Conservation (phyloP, 179 eudicot species). For the Beta lomatogona region DNA sequence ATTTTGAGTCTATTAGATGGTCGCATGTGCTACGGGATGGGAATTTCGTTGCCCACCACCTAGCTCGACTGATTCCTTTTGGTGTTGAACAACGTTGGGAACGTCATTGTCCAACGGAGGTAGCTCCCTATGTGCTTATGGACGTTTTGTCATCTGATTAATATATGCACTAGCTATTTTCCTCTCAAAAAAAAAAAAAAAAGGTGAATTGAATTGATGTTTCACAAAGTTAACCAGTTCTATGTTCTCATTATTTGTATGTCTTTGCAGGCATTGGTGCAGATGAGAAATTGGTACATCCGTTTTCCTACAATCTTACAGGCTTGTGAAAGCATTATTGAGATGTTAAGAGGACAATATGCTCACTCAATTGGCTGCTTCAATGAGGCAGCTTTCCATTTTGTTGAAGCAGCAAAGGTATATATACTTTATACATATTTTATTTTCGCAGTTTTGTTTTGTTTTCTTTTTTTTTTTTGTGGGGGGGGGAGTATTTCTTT, state of each 20-base stretch:
- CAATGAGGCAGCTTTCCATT: slow-evolving; percentile 83
- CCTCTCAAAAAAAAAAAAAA: too few relatives aligned
- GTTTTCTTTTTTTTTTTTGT: neutral
- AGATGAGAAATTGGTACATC: slow-evolving; percentile 81
- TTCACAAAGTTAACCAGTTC: neutral
- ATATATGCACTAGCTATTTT: too few relatives aligned
- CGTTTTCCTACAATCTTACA: slow-evolving; percentile 94
- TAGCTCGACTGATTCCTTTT: too few relatives aligned
- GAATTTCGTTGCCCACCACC: too few relatives aligned
- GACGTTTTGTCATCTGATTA: too few relatives aligned
- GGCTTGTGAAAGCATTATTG: slow-evolving; percentile 87
- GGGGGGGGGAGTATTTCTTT: neutral
- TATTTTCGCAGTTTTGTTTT: neutral
- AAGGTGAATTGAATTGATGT: neutral
- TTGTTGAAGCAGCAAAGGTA: slow-evolving; percentile 86
- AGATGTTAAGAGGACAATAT: slow-evolving; percentile 98
- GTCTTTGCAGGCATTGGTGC: slow-evolving; percentile 74
- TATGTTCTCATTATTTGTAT: slow-evolving; percentile 2
- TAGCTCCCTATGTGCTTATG: too few relatives aligned
- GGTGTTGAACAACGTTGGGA: too few relatives aligned
- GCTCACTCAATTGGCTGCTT: slow-evolving; percentile 88
- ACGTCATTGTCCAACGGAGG: too few relatives aligned
- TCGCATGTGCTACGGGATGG: too few relatives aligned
- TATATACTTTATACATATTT: neutral
- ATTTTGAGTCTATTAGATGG: too few relatives aligned